Evolutionary conservation across 2,329 filamentous ascomycete species (phyloP), one percentile per base, ranked within the genome.

Genomic region (Stagonosporopsis tanaceti): DNA sequence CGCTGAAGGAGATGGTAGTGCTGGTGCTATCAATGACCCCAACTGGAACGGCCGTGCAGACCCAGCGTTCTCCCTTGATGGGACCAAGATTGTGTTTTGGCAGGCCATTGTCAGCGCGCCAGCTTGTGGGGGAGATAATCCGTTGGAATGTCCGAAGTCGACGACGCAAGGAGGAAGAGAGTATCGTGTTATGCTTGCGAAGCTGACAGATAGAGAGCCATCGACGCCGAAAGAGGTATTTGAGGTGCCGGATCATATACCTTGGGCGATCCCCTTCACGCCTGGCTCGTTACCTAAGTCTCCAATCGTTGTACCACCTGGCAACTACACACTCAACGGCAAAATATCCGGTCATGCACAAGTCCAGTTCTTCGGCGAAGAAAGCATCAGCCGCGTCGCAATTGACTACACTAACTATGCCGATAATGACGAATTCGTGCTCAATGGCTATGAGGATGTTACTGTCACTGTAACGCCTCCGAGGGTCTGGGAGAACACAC

Each of bases 1-100:
- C 42, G 73, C 63, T 0, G 78, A 57, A 60, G 61, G 63, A 5
- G 48, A 65, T 28, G 57, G 51, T 7, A 48, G 52, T 37, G 30
- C 50, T 4, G 59, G 59, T 11, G 50, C 53, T 1, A 56, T 79
- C n/a, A 78, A 79, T 50, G 80, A 82, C 50, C 77, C 80, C 0
- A 73, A 80, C 25, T 83, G 81, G 81, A 83, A 83, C 60, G 81
- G 71, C 4, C 66, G 70, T 11, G 81, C 81, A 5, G 81, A 83
- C 61, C 81, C 79, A 2, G 69, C 65, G 1, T 80, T 71, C 41
- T 79, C 77, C 2, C 70, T 62, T 1, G 81, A 83, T 58, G 74
- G 76, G 5, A 82, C 79, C 0, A 62, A 69, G 1, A 75, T 83
- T 34, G 76, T 75, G 0, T 84, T 79, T 59, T 81, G 67, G 65